These are phyloP conservation scores for Sporothrix variecibatus DNA, from an alignment of 2,329 filamentous ascomycete species.

Conservation along the genomic window DNA sequence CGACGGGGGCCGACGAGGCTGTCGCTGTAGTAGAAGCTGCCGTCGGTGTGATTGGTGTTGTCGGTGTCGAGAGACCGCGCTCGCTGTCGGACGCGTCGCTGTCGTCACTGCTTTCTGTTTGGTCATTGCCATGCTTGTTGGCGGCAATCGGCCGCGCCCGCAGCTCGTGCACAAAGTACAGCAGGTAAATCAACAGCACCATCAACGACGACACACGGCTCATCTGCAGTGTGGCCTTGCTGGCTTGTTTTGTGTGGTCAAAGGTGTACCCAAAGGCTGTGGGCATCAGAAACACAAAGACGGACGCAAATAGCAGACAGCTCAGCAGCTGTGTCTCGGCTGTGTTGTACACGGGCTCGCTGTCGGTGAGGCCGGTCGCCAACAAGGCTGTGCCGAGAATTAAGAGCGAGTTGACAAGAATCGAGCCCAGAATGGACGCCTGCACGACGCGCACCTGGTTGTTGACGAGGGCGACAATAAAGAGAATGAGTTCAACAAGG, in stretches of 20 bases:
- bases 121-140: no score
- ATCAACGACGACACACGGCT: constrained; percentile 49
- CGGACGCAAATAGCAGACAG: constrained; percentile 59
- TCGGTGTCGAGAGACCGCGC: neutral
- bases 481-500: constrained; percentile 77
- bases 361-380: constrained; percentile 68
- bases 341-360: constrained; percentile 76
- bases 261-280: constrained; percentile 27
- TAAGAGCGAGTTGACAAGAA: constrained; percentile 89
- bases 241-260: constrained; percentile 21
- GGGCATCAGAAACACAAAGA: constrained; percentile 46
- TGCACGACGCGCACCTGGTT: constrained; percentile 95
- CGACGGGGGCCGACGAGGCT: neutral
- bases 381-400: constrained; percentile 82
- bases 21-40: neutral
- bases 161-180: constrained; percentile 86
- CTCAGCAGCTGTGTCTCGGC: constrained; percentile 49
- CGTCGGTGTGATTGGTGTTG: neutral
- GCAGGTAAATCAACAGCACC: constrained; percentile 74
- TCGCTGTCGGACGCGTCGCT: constrained; percentile 9
- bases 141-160: constrained; percentile 75
- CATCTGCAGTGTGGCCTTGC: constrained; percentile 32
- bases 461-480: constrained; percentile 71
- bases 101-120: neutral
- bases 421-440: constrained; percentile 93